These are phyloP conservation scores for Thelephora ganbajun DNA, from an alignment of 768 basidiomycete species.

Conservation along the genomic window DNA sequence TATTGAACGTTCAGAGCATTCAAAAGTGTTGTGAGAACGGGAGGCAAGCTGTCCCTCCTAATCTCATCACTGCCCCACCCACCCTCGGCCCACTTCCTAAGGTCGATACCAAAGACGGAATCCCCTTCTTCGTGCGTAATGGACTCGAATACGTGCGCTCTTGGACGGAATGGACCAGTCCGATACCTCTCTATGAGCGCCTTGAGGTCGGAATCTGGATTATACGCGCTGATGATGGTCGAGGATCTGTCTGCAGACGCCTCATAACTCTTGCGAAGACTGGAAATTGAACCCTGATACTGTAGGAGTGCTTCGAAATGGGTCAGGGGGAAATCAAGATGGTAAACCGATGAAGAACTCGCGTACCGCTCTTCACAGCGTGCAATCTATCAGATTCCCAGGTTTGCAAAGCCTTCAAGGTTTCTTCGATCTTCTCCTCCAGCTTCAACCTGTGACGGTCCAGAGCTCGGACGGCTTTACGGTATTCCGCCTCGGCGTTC, in stretches of 20 bases:
- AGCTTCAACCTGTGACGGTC: constrained; percentile 76
- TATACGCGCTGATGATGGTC: constrained; percentile 69
- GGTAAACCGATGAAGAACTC: constrained; percentile 1
- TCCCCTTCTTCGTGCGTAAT: constrained; percentile 73
- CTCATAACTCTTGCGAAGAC: constrained; percentile 54
- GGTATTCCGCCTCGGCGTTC: constrained; percentile 68
- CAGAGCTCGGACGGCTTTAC: constrained; percentile 64
- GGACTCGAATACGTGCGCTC: constrained; percentile 76
- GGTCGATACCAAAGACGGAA: constrained; percentile 83
- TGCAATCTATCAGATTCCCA: constrained; percentile 79
- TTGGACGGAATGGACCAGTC: constrained; percentile 85
- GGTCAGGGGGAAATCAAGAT: not conserved
- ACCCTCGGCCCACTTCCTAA: constrained; percentile 82
- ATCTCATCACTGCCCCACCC: constrained; percentile 31
- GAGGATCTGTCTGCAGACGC: constrained; percentile 54
- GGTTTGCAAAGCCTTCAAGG: constrained; percentile 62
- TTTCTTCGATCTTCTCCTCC: constrained; percentile 79
- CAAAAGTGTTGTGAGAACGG: constrained; percentile 58
- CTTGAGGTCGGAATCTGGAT: constrained; percentile 76
- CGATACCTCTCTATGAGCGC: constrained; percentile 88
- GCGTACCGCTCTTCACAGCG: constrained; percentile 69
- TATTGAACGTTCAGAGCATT: constrained; percentile 52
- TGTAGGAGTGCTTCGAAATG: constrained; percentile 53
- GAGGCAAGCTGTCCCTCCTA: constrained; percentile 52
- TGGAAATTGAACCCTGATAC: constrained; percentile 70